phyloP scores from a whole-genome alignment of 148 eudicot species.

The Fagopyrum tataricum region DNA sequence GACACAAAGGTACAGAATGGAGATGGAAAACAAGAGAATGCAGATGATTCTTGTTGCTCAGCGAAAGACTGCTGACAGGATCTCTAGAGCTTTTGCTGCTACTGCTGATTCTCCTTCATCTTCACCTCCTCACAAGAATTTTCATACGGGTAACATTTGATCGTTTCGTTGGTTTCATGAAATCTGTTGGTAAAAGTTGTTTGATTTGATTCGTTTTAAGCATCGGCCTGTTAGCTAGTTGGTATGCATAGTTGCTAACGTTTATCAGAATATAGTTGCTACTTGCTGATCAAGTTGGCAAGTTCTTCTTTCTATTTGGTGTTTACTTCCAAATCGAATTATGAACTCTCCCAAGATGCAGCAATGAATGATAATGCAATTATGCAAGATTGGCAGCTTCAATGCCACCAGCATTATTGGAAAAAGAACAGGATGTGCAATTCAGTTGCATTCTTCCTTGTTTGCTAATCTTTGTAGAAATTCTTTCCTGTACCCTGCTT shows the following conservation, averaged over 20 bases:
- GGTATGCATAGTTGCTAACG: background rate
- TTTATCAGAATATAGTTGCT: slow-evolving; percentile 1
- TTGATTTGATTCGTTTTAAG: background rate
- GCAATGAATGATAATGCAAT: background rate
- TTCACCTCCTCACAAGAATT: slow-evolving; percentile 3
- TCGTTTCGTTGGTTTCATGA: background rate
- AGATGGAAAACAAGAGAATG: slow-evolving; percentile 76
- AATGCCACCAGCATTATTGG: too few relatives aligned
- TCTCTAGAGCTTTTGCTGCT: slow-evolving; percentile 35
- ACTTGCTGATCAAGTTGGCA: background rate
- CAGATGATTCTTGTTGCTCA: slow-evolving; percentile 60
- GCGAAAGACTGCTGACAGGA: slow-evolving; percentile 48
- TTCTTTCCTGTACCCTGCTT: too few relatives aligned
- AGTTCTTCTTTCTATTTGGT: background rate
- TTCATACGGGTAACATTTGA: background rate
- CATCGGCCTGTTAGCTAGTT: background rate
- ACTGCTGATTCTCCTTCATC: background rate
- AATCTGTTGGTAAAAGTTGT: background rate
- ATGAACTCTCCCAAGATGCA: background rate
- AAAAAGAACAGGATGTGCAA: too few relatives aligned
- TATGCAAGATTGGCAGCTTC: too few relatives aligned
- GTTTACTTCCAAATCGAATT: background rate
- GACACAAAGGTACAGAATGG: slow-evolving; percentile 43
- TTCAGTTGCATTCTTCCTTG: too few relatives aligned
- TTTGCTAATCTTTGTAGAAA: too few relatives aligned